Evolutionary conservation across 768 basidiomycete genomes (phyloP).

Genomic region (Podaxis sp.): DNA sequence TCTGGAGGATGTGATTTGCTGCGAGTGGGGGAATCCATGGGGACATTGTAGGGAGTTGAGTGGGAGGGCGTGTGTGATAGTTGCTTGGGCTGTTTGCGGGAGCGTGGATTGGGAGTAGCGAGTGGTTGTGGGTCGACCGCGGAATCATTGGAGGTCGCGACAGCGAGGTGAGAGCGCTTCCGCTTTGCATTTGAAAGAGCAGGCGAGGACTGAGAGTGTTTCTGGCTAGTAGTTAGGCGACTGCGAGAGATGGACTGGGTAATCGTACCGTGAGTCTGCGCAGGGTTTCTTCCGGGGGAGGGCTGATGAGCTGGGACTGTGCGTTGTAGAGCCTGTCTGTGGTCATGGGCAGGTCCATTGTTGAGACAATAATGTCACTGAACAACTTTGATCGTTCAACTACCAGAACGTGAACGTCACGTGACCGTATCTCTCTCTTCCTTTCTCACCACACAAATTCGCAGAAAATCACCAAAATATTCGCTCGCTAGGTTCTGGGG

Average conservation of each 20-base stretch:
- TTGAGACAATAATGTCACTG: not conserved
- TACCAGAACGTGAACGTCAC: conserved; percentile 21
- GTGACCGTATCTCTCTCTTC: conserved; percentile 18
- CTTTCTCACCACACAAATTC: not conserved
- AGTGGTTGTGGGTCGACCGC: conserved; percentile 39
- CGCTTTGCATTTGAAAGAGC: conserved; percentile 31
- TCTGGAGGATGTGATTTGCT: not conserved
- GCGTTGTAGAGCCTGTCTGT: conserved; percentile 22
- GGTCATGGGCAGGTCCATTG: conserved; percentile 1
- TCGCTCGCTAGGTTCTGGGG: not conserved
- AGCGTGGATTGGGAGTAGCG: conserved; percentile 53
- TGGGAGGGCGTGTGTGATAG: not conserved
- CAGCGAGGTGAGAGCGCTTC: conserved; percentile 28
- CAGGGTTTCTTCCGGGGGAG: conserved; percentile 61
- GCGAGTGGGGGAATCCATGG: conserved; percentile 28
- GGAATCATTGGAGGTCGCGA: conserved; percentile 12
- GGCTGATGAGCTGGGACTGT: conserved; percentile 48
- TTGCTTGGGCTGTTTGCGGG: conserved; percentile 47
- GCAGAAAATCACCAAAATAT: not conserved
- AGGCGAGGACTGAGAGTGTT: not conserved
- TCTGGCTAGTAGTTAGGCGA: not conserved
- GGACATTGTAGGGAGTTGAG: not conserved
- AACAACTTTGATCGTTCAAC: not conserved
- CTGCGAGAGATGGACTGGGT: not conserved
- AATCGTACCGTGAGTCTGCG: conserved; percentile 29